A percentile compares a stretch with the other conserved stretches of the same genome.
Evolutionary conservation across 345 rosid genomes (phyloP).

Genomic region (Gossypium turneri): DNA sequence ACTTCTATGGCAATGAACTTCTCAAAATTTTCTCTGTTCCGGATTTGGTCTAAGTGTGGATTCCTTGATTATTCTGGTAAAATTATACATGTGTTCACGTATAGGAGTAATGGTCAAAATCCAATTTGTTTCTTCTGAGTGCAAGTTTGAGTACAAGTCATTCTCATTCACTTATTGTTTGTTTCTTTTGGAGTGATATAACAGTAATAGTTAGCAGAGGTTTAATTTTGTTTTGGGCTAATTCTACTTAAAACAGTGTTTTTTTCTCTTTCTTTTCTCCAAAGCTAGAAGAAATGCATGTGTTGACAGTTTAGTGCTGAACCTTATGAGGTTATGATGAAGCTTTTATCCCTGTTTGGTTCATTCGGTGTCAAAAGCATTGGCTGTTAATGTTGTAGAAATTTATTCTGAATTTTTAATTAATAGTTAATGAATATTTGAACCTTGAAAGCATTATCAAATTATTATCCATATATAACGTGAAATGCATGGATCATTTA

Average conservation of each 20-base stretch:
- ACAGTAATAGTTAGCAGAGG: background rate
- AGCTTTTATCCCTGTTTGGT: background rate
- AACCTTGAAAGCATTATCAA: background rate
- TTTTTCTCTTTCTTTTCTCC: background rate
- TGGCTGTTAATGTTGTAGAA: background rate
- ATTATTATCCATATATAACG: background rate
- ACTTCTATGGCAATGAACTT: background rate
- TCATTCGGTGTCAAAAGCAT: background rate
- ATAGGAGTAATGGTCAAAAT: background rate
- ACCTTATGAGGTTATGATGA: background rate
- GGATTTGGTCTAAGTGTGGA: background rate
- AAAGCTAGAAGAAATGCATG: background rate
- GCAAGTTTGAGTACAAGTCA: background rate
- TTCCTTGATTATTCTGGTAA: background rate
- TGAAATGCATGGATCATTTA: background rate
- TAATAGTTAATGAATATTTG: background rate
- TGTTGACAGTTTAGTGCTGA: constrained; percentile 3
- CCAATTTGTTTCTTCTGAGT: background rate
- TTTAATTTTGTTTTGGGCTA: background rate
- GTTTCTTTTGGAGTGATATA: background rate
- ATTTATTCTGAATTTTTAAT: background rate
- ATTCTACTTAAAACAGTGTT: background rate
- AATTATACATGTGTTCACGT: background rate
- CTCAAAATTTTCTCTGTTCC: background rate
- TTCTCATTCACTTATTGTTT: background rate